Conservation (phyloP, 73 alveolate genomes). For the Stentor coeruleus region DNA sequence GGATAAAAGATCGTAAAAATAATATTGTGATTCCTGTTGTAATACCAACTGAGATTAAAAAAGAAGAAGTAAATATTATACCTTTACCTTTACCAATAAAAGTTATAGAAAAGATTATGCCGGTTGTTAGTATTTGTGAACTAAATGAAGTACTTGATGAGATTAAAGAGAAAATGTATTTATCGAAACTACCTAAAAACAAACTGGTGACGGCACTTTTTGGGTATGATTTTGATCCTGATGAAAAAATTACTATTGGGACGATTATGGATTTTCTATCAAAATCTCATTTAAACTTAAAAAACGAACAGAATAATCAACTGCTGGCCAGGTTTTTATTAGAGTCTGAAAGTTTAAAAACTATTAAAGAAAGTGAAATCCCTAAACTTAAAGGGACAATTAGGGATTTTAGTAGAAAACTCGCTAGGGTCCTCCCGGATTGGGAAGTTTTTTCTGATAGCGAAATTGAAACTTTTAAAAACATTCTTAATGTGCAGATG, state of each 20-base stretch:
- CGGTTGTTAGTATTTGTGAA: no score
- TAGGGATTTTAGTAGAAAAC: background rate
- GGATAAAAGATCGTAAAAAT: background rate
- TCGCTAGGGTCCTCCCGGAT: background rate
- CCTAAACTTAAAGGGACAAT: background rate
- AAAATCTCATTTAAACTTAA: no score
- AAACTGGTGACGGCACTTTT: background rate
- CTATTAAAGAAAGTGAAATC: background rate
- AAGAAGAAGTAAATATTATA: background rate
- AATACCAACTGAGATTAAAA: no score
- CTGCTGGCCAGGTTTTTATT: background rate
- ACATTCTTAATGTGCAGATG: background rate
- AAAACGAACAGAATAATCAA: background rate
- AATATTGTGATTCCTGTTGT: background rate
- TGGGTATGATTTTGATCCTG: background rate
- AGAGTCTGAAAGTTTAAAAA: background rate
- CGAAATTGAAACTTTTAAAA: background rate
- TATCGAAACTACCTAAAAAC: background rate
- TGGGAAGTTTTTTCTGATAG: background rate
- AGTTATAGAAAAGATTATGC: background rate
- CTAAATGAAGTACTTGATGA: background rate
- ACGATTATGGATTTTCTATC: no score
- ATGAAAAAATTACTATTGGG: no score
- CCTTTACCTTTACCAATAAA: no score
- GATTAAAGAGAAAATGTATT: background rate